Conservation (phyloP, 106 monocot species). For the Phalaenopsis aphrodite region DNA sequence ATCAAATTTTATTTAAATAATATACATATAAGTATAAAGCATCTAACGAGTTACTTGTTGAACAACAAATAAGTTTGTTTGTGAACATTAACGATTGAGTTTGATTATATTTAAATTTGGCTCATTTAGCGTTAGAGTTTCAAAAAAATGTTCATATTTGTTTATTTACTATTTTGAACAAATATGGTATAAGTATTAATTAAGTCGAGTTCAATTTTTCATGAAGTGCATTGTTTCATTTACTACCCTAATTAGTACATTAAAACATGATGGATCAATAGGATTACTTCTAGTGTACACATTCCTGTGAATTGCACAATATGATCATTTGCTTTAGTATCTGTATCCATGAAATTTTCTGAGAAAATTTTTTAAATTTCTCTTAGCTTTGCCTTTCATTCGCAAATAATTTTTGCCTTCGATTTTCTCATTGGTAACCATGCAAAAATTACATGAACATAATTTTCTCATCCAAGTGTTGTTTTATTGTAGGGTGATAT, state of each 20-base stretch:
- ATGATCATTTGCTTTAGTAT: background rate
- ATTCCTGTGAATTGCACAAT: background rate
- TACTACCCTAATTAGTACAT: background rate
- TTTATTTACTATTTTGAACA: too few species aligned
- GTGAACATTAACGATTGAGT: too few species aligned
- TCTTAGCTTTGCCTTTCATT: background rate
- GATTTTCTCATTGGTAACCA: background rate
- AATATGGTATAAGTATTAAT: too few species aligned
- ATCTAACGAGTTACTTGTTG: too few species aligned
- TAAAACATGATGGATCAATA: slow-evolving; percentile 1
- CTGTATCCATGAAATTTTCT: background rate
- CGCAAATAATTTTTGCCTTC: background rate
- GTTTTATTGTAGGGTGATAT: background rate
- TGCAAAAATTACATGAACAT: background rate
- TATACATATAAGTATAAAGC: too few species aligned
- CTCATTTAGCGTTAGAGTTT: too few species aligned
- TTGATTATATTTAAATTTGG: too few species aligned
- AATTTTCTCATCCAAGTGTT: background rate
- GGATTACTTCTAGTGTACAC: background rate
- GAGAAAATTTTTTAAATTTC: background rate
- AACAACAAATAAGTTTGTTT: too few species aligned
- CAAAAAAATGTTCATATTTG: too few species aligned
- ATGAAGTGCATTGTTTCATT: too few species aligned
- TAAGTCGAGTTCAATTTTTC: too few species aligned
- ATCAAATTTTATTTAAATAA: too few species aligned